phyloP scores from a whole-genome alignment of 768 basidiomycete genomes.

The Lactarius akahatsu region DNA sequence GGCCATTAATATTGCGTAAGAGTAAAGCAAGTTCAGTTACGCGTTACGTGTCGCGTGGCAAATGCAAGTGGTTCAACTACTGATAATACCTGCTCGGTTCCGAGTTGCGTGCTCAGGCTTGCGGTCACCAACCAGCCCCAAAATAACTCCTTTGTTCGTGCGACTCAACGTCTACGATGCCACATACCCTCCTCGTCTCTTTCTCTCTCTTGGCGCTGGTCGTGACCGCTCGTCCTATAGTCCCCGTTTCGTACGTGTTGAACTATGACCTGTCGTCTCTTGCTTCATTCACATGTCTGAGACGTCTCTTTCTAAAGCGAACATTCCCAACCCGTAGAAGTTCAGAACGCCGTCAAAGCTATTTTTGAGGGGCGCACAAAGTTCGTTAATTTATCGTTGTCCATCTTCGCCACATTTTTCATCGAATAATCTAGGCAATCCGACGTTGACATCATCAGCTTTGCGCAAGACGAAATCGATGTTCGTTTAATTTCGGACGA shows the following conservation, averaged over 20 bases:
- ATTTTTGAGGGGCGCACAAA: conserved; percentile 39
- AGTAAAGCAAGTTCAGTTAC: background rate
- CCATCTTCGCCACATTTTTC: conserved; percentile 10
- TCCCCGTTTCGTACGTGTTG: conserved; percentile 31
- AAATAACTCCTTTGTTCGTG: conserved; percentile 5
- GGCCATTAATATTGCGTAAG: conserved; percentile 10
- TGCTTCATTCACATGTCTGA: conserved; percentile 1
- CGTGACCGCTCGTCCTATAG: conserved; percentile 44
- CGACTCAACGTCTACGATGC: conserved; percentile 33
- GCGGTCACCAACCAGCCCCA: background rate
- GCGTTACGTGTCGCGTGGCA: background rate
- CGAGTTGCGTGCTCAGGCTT: conserved; percentile 1
- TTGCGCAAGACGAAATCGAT: conserved; percentile 33
- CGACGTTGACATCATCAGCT: conserved; percentile 25
- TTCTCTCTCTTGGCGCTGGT: conserved; percentile 45
- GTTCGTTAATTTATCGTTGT: conserved; percentile 32
- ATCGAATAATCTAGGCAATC: conserved; percentile 27
- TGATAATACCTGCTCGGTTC: conserved; percentile 1
- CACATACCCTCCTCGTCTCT: conserved; percentile 40
- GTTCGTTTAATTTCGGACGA: conserved; percentile 37
- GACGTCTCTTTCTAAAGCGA: conserved; percentile 9
- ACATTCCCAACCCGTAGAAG: conserved; percentile 26
- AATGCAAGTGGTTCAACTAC: background rate
- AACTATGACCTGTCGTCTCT: conserved; percentile 30
- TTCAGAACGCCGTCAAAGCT: conserved; percentile 39